These are phyloP conservation scores for Ogataea degrootiae DNA, from an alignment of 805 yeast species.

Conservation along the genomic window DNA sequence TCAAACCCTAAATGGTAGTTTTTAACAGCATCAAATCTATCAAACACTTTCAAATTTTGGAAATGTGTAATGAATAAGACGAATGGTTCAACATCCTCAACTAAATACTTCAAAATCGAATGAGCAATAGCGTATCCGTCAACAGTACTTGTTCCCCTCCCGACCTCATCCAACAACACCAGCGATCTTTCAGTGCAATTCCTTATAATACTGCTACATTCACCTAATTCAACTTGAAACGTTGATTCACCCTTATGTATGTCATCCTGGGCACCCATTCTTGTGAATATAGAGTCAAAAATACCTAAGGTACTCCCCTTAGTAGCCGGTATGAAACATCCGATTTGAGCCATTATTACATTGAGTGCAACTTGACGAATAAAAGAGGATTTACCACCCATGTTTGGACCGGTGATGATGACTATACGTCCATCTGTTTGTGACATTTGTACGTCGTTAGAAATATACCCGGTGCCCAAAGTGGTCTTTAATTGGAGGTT, in stretches of 20 bases:
- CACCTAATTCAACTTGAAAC: slow-evolving; percentile 72
- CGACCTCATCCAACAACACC: slow-evolving; percentile 70
- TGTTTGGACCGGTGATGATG: slow-evolving; percentile 79
- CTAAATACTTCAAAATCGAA: slow-evolving; percentile 59
- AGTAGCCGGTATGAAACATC: slow-evolving; percentile 75
- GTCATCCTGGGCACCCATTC: slow-evolving; percentile 85
- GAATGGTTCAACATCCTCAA: slow-evolving; percentile 42
- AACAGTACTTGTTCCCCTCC: slow-evolving; percentile 61
- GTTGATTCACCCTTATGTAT: slow-evolving; percentile 74
- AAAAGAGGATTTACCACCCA: slow-evolving; percentile 84
- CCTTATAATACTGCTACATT: slow-evolving; percentile 54
- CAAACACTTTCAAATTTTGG: slow-evolving; percentile 56
- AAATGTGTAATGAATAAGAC: slow-evolving; percentile 83
- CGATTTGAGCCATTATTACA: slow-evolving; percentile 72
- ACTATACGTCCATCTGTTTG: slow-evolving; percentile 45
- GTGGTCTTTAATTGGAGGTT: slow-evolving; percentile 8
- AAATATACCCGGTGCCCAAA: slow-evolving; percentile 40
- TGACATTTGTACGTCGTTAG: slow-evolving; percentile 58
- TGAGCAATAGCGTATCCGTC: slow-evolving; percentile 85
- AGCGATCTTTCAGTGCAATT: slow-evolving; percentile 50
- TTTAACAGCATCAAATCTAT: slow-evolving; percentile 36
- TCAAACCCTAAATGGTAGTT: slow-evolving; percentile 69
- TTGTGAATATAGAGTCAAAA: slow-evolving; percentile 46
- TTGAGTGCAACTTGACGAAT: slow-evolving; percentile 70
- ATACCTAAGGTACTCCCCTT: slow-evolving; percentile 45